These are phyloP conservation scores for Penicillium malachiteum DNA, from an alignment of 495 filamentous ascomycete genomes.

Conservation along the genomic window DNA sequence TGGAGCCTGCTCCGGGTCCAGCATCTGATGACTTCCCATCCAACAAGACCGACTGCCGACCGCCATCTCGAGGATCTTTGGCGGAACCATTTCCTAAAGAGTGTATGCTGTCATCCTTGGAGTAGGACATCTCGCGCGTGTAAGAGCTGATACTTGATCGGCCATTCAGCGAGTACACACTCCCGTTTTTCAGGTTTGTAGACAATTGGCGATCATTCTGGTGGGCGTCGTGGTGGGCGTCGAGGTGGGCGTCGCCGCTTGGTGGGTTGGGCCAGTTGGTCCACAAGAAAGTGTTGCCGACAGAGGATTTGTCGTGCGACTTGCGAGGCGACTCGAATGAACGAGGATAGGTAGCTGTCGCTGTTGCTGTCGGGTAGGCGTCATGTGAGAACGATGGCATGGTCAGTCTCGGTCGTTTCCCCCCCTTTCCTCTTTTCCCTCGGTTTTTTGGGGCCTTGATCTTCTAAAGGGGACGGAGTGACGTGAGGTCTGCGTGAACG, in stretches of 20 bases:
- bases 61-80: constrained; percentile 40
- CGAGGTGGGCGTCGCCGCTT: constrained; percentile 40
- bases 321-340: constrained; percentile 42
- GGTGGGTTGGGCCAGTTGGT: constrained; percentile 40
- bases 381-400: constrained; percentile 49
- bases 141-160: constrained; percentile 51
- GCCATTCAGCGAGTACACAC: constrained; percentile 47
- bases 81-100: constrained; percentile 48
- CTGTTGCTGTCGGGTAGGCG: constrained; percentile 32
- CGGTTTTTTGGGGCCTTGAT: not conserved
- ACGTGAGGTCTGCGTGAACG: constrained; percentile 38
- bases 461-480: constrained; percentile 19
- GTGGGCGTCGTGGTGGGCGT: constrained; percentile 26
- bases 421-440: not conserved
- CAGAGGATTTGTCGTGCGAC: constrained; percentile 46
- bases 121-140: constrained; percentile 47
- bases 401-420: constrained; percentile 9
- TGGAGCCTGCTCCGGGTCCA: constrained; percentile 32
- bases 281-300: constrained; percentile 49
- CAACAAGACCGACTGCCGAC: constrained; percentile 37
- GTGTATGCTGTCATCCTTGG: constrained; percentile 53
- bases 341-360: constrained; percentile 37
- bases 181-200: constrained; percentile 41
- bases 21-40: constrained; percentile 38
- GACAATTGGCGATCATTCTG: constrained; percentile 38